Conservation (phyloP, 306 rosid species). For the Hylodesmum podocarpum region DNA sequence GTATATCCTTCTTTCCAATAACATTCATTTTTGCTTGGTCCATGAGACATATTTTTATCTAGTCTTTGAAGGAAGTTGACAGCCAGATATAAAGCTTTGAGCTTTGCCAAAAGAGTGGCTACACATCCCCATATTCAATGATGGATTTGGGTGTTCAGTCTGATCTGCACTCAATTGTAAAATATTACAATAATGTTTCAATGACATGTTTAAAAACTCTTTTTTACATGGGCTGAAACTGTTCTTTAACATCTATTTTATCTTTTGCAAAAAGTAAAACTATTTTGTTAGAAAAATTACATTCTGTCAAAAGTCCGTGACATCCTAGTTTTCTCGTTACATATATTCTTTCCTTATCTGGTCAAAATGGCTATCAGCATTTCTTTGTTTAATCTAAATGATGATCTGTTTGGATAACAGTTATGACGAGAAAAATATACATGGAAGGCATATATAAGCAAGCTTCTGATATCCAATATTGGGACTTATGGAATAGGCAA, state of each 20-base stretch:
- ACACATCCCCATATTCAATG: not conserved
- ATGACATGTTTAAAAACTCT: not conserved
- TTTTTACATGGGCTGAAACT: not conserved
- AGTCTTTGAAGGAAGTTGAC: not conserved
- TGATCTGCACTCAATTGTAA: not conserved
- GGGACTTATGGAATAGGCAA: constrained; percentile 91
- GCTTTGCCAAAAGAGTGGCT: not conserved
- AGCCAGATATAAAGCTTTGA: not conserved
- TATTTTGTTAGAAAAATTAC: not conserved
- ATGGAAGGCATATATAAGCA: constrained; percentile 84
- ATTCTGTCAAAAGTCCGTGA: not conserved
- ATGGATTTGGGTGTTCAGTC: not conserved
- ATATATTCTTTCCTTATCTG: not conserved
- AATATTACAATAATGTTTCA: not conserved
- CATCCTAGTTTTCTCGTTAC: constrained; percentile 11
- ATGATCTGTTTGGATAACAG: constrained; percentile 49
- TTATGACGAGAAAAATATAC: constrained; percentile 72
- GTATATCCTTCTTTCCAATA: not conserved
- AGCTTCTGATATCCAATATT: constrained; percentile 79
- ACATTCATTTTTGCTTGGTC: not conserved
- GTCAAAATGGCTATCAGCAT: not conserved
- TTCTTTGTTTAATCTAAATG: constrained; percentile 12
- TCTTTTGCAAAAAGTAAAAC: not conserved
- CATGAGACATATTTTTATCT: not conserved
- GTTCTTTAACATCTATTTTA: not conserved